Conservation (phyloP, 2,329 filamentous ascomycete genomes). For the Alternaria sp. region DNA sequence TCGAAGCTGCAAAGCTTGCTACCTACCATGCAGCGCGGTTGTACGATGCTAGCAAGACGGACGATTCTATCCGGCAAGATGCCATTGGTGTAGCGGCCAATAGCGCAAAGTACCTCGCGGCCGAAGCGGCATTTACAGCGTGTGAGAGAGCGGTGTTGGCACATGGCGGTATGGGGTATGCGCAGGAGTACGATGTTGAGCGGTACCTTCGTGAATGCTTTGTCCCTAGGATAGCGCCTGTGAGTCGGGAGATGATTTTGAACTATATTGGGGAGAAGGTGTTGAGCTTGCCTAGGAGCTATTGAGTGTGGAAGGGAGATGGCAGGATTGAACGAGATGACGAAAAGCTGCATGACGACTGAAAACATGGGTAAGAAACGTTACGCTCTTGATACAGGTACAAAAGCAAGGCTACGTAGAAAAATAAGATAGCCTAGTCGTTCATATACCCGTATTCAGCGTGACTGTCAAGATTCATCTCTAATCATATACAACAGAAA, state of each 20-base stretch:
- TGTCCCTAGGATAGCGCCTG: conserved; percentile 67
- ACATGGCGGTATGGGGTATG: conserved; percentile 71
- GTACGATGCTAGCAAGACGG: conserved; percentile 60
- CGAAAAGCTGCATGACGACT: not conserved
- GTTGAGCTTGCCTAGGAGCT: conserved; percentile 72
- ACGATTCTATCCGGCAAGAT: conserved; percentile 39
- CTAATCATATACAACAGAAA: not conserved
- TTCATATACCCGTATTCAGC: conserved; percentile 5
- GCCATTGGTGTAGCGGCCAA: conserved; percentile 65
- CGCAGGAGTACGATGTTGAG: conserved; percentile 70
- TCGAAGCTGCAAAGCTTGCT: conserved; percentile 68
- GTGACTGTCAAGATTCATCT: not conserved
- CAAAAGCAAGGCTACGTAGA: not conserved
- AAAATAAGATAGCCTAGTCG: not conserved
- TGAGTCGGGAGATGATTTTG: conserved; percentile 76
- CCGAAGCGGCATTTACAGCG: conserved; percentile 68
- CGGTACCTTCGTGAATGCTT: conserved; percentile 67
- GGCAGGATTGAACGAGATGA: too few species aligned
- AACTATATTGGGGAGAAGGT: conserved; percentile 77
- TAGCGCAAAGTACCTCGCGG: conserved; percentile 66
- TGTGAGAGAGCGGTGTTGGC: conserved; percentile 66
- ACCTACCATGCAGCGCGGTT: conserved; percentile 69
- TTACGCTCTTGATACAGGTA: not conserved
- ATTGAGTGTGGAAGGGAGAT: conserved; percentile 52
- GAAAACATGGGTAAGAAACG: too few species aligned